Percentiles rank a stretch among this genome's conserved stretches.
These are phyloP conservation scores for Microsporum canis DNA, from an alignment of 2,329 filamentous ascomycete species.

Conservation along the genomic window DNA sequence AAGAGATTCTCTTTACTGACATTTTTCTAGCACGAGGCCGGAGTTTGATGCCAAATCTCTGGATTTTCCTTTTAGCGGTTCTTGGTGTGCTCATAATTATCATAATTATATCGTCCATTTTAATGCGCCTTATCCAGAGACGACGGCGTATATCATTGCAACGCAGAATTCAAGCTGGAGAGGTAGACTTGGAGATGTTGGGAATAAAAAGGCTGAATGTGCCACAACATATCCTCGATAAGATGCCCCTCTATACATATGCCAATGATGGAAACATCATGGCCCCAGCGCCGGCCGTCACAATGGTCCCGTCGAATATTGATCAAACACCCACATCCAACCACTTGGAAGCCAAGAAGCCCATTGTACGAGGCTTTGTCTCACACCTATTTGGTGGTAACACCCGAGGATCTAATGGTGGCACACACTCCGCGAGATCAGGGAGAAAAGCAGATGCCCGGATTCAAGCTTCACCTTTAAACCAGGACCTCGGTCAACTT, in stretches of 20 bases:
- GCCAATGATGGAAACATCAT: conserved; percentile 22
- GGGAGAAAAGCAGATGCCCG: neutral
- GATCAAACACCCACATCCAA: neutral
- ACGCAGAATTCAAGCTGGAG: conserved; percentile 60
- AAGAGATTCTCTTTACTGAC: neutral
- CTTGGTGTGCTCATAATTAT: conserved; percentile 59
- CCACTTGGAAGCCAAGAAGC: neutral
- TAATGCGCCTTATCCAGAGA: conserved; percentile 68
- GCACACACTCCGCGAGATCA: neutral
- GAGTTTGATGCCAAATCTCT: conserved; percentile 54
- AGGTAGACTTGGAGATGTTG: conserved; percentile 75
- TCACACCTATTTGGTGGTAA: neutral
- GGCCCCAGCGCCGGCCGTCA: neutral
- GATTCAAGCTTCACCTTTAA: neutral
- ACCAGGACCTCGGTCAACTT: neutral
- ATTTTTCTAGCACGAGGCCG: neutral
- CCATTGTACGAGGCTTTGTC: neutral
- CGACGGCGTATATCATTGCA: conserved; percentile 57
- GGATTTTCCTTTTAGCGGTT: conserved; percentile 64
- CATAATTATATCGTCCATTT: conserved; percentile 53
- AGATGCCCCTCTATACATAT: conserved; percentile 71
- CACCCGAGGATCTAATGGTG: neutral
- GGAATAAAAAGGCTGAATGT: conserved; percentile 76
- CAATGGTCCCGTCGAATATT: neutral
- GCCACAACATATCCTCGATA: conserved; percentile 57